Base-by-base conservation (phyloP, 2,329 filamentous ascomycete species). In the Aspergillus tamarii region DNA sequence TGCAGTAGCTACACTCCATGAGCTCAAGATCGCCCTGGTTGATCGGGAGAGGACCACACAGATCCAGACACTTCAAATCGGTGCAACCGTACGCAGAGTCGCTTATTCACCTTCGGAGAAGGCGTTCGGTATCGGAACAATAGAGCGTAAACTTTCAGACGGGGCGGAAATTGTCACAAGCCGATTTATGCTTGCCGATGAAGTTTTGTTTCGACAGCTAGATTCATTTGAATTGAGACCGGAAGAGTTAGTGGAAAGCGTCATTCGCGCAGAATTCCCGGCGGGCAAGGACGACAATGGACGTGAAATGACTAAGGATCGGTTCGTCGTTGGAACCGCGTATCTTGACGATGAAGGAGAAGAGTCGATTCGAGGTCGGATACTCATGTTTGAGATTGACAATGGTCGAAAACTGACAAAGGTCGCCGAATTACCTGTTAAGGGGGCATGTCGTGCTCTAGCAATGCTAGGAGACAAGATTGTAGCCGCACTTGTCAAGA, bases 241-340 rank as follows among this genome's bases (percentile, higher is more conserved):
- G 50, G 82, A 86, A 16, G 95, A 99, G 78, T 81, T 98, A 53
- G 87, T 97, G 4, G 95, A 98, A 77, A 89, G 90, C 66, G 89
- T 97, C 9, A 89, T 96, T 63, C 87, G 92, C 39, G 89, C 92
- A 7, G 87, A 92, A 69, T 83, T 97, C 14, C 83, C 85, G 2
- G 89, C 85, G 41, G 84, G 83, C 3, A 83, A 85, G 58, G 84
- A 84, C 19, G 81, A 83, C 16, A 72, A 72, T 82, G 88, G 88
- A 11, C 81, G 84, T 6, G 85, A 85, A 0, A 57, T 61, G 2
- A 67, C 59, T 19, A 79, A 74, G 63, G 94, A 98, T 75, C 85
- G 93, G 48, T 98, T 98, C 73, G 82, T 98, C n/a, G 87, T 98
- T 8, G 95, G 95, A 8, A 98, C 95, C 0, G 91, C 91, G 61